phyloP scores from a whole-genome alignment of 768 basidiomycete genomes.

The Tubosaeta sp. region DNA sequence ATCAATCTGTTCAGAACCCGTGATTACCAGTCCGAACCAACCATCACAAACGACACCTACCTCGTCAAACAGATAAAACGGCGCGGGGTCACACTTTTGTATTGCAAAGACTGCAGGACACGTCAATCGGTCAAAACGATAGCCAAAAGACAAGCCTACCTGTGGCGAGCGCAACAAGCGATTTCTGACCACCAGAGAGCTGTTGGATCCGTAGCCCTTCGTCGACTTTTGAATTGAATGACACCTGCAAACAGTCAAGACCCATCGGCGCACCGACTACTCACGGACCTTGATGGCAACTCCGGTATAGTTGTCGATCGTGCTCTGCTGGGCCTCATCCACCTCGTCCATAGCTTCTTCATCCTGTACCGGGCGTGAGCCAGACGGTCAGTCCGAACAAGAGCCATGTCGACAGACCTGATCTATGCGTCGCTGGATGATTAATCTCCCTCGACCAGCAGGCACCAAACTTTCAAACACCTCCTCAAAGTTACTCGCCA shows the following conservation, averaged over 20 bases:
- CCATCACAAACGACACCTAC: slow-evolving; percentile 30
- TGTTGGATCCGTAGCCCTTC: slow-evolving; percentile 97
- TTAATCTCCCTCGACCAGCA: slow-evolving; percentile 83
- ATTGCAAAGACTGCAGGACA: slow-evolving; percentile 80
- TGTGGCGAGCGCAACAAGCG: slow-evolving; percentile 90
- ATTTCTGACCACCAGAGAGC: slow-evolving; percentile 95
- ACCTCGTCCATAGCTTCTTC: slow-evolving; percentile 64
- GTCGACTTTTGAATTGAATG: slow-evolving; percentile 98
- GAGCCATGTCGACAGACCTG: slow-evolving; percentile 42
- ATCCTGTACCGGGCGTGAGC: slow-evolving; percentile 41
- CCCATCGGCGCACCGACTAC: not conserved
- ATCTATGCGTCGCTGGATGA: slow-evolving; percentile 90
- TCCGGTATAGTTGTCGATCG: slow-evolving; percentile 93
- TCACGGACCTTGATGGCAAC: slow-evolving; percentile 81
- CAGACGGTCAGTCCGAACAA: not conserved
- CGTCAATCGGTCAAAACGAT: slow-evolving; percentile 1
- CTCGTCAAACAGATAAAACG: slow-evolving; percentile 99
- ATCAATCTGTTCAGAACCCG: slow-evolving; percentile 60
- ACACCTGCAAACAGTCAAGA: slow-evolving; percentile 54
- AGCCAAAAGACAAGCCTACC: slow-evolving; percentile 39
- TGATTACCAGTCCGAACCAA: not conserved
- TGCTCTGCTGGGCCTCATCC: slow-evolving; percentile 67
- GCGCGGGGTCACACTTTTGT: slow-evolving; percentile 98
- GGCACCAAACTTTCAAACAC: slow-evolving; percentile 97
- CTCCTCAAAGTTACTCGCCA: slow-evolving; percentile 94